These are phyloP conservation scores for Pseudognaphalium luteoalbum DNA, from an alignment of 129 eudicot species.

Conservation along the genomic window DNA sequence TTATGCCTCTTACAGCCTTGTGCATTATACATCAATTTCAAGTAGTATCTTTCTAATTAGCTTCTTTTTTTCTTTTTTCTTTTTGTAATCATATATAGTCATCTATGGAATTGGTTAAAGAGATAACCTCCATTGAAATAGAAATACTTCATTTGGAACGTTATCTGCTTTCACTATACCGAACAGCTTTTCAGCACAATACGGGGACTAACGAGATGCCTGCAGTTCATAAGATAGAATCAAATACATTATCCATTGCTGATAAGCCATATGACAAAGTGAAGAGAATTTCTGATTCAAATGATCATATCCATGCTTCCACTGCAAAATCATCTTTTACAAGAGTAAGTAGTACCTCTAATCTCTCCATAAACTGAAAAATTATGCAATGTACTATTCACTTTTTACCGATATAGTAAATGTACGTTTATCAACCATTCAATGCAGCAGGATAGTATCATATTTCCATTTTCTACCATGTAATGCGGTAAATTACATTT, in stretches of 20 bases:
- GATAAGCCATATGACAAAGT: constrained; percentile 33
- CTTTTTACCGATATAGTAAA: no score
- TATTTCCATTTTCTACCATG: no score
- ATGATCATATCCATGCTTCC: constrained; percentile 36
- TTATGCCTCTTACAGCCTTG: no score
- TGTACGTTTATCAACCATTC: no score
- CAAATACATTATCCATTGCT: constrained; percentile 25
- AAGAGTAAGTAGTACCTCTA: constrained; percentile 42
- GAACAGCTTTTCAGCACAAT: constrained; percentile 57
- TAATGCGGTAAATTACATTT: no score
- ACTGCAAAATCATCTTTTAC: constrained; percentile 44
- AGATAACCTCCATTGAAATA: constrained; percentile 58
- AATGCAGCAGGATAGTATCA: not conserved
- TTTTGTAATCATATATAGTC: constrained; percentile 47
- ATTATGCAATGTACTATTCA: no score
- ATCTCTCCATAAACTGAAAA: not conserved
- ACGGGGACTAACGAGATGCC: not conserved
- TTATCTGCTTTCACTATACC: constrained; percentile 50
- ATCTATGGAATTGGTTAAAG: constrained; percentile 71
- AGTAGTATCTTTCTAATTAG: not conserved
- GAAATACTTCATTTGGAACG: constrained; percentile 72
- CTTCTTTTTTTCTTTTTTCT: not conserved
- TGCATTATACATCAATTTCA: not conserved
- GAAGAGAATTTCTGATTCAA: constrained; percentile 28
- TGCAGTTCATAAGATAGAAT: constrained; percentile 22